A percentile compares a stretch with the other conserved stretches of the same genome.
Conservation (phyloP, 2,329 filamentous ascomycete species). For the Arthroderma sp. region DNA sequence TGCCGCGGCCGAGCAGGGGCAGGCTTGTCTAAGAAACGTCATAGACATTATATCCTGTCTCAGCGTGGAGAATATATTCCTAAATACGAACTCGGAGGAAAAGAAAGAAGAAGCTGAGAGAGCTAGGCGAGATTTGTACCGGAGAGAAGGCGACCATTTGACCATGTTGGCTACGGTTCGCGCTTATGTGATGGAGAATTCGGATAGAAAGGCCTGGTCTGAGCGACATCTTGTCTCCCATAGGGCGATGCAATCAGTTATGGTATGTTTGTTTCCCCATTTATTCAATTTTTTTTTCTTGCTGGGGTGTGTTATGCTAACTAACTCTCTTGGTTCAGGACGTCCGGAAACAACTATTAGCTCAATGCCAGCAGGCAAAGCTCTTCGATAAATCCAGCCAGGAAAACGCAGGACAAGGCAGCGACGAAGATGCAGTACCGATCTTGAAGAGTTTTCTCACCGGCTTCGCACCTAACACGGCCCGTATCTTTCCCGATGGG, state of each 20-base stretch:
- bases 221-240: slow-evolving; percentile 47
- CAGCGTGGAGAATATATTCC: slow-evolving; percentile 52
- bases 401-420: slow-evolving; percentile 7
- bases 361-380: slow-evolving; percentile 41
- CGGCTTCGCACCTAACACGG: slow-evolving; percentile 49
- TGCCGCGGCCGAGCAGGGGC: slow-evolving; percentile 57
- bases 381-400: slow-evolving; percentile 19
- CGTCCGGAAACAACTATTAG: slow-evolving; percentile 47
- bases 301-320: neutral
- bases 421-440: slow-evolving; percentile 29
- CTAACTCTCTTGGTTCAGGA: slow-evolving; percentile 25
- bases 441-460: slow-evolving; percentile 46
- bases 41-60: slow-evolving; percentile 68
- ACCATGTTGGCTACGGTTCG: slow-evolving; percentile 49
- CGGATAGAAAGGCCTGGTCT: slow-evolving; percentile 48
- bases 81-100: slow-evolving; percentile 47
- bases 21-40: slow-evolving; percentile 62
- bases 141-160: slow-evolving; percentile 51
- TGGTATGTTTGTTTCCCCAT: slow-evolving; percentile 27
- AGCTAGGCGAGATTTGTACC: slow-evolving; percentile 43
- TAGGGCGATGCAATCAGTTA: slow-evolving; percentile 51
- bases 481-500: slow-evolving; percentile 45
- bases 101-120: slow-evolving; percentile 45
- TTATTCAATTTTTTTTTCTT: neutral
- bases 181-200: slow-evolving; percentile 44